Base-by-base conservation (phyloP, 805 yeast species). In the Ogataea saltuana region DNA sequence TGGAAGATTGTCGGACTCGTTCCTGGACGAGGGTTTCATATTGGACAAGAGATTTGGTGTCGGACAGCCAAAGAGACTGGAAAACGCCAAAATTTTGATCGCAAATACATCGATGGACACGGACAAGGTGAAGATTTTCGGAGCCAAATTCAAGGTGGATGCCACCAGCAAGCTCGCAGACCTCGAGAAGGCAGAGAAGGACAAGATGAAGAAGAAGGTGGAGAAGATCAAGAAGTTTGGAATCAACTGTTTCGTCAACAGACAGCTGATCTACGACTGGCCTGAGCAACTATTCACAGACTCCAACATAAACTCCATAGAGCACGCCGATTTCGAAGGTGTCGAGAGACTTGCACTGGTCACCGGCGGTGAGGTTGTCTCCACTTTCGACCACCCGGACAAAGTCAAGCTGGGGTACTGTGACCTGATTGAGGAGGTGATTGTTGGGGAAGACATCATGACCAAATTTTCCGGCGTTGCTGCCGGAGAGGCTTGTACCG, bases 311-410 rank as follows among this genome's bases (percentile, higher is more conserved):
- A 90, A 88, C 66, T 82, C 97, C 17, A 88, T 93, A 51, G 99
- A 93, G 67, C 99, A 93, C 63, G 98, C 99, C 12, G 99, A 93
- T 67, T 93, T 93, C 58, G 98, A 88, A 60, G 99, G 98, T 59
- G 88, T 93, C 42, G 99, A 93, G 72, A 82, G 98, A 63, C 77
- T 93, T 54, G 96, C 99, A 2, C 73, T 91, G 30, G 99, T 89
- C 23, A 90, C 98, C 10, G 99, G 99, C 40, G 99, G 97, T 61
- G 98, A 93, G 72, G 97, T 93, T 41, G 96, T 83, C 2, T 89
- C 98, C 6, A 91, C 98, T 2, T 93, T 93, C 63, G 99, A 93
- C 62, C 75, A 83, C 54, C 96, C 98, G 19, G 95, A 86, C 42
- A 76, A 77, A 44, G 96, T 87, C 44, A 84, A 80, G 63, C 69